phyloP scores from a whole-genome alignment of 2,329 filamentous ascomycete species.

The Raffaelea arxii region DNA sequence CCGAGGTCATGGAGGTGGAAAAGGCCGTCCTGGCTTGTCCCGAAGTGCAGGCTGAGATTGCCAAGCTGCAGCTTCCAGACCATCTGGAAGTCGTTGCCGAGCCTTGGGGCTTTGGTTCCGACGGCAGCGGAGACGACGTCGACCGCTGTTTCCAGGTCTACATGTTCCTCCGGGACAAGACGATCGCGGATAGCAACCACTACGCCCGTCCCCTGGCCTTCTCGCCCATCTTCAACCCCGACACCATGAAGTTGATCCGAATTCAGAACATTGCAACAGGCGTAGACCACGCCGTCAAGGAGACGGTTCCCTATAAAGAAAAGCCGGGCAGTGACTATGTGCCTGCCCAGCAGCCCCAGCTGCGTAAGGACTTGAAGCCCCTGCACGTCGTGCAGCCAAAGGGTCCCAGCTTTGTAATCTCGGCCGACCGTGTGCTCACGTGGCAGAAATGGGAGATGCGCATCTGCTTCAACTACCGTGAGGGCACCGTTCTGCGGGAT shows the following conservation, averaged over 20 bases:
- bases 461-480: conserved; percentile 88
- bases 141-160: conserved; percentile 45
- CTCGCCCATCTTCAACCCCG: conserved; percentile 44
- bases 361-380: conserved; percentile 42
- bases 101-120: conserved; percentile 54
- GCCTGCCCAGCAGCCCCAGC: conserved; percentile 21
- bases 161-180: conserved; percentile 55
- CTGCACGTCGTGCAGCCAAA: conserved; percentile 23
- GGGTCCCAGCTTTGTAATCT: conserved; percentile 31
- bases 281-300: conserved; percentile 45
- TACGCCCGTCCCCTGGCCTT: conserved; percentile 44
- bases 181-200: conserved; percentile 48
- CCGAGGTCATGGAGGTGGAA: conserved; percentile 50
- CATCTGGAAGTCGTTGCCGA: conserved; percentile 49
- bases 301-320: conserved; percentile 20
- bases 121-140: conserved; percentile 22
- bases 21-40: conserved; percentile 43
- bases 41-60: conserved; percentile 47
- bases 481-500: conserved; percentile 83
- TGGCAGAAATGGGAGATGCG: conserved; percentile 71
- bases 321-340: conserved; percentile 23
- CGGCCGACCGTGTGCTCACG: conserved; percentile 26
- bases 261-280: conserved; percentile 33
- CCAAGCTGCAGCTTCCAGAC: conserved; percentile 50
- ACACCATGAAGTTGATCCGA: conserved; percentile 30